Evolutionary conservation across 805 yeast genomes (phyloP), one percentile per base, ranked within the genome.

Genomic region (Ogataea corticis): DNA sequence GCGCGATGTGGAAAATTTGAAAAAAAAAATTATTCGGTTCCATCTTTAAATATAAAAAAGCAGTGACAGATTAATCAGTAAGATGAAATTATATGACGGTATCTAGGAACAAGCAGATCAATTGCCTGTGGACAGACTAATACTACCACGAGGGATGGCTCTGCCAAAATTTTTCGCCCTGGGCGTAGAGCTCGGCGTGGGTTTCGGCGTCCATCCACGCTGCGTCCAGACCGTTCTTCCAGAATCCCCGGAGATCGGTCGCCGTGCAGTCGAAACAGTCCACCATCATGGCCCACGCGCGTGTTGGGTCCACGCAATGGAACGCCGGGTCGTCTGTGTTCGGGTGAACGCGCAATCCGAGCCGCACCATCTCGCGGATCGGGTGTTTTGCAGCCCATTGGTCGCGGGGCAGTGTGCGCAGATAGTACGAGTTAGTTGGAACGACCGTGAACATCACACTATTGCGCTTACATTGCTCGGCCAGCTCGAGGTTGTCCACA

Each of bases 281-380:
- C 36, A 58, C 63, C 67, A 63, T 63, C 66, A 63, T 63, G 44
- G 51, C 42, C 67, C 67, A 63, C 2, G 61, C 52, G 36, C 49
- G 52, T 2, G 66, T 61, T 7, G 66, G 62, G 39, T 62, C 56
- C 4, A 61, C 64, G 36, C 56, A 53, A 39, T 63, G 67, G 33
- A 61, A 55, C 7, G 62, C 51, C 12, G 67, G 67, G 45, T 63
- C 67, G 42, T 63, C 67, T 7, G 67, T 61, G 43, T 63, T 63
- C 5, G 66, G 67, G 48, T 61, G 63, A 14, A 63, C 51, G 31
- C 41, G 52, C 38, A 63, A 33, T 2, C 66, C 66, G 11, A 48
- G 44, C 46, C 48, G 43, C 15, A 59, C 55, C 67, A 63, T 63
- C 40, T 50, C 33, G 23, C 67, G 40, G 28, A 63, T 63, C 4